These are phyloP conservation scores for Macroventuria anomochaeta DNA, from an alignment of 2,329 filamentous ascomycete species.

Conservation along the genomic window DNA sequence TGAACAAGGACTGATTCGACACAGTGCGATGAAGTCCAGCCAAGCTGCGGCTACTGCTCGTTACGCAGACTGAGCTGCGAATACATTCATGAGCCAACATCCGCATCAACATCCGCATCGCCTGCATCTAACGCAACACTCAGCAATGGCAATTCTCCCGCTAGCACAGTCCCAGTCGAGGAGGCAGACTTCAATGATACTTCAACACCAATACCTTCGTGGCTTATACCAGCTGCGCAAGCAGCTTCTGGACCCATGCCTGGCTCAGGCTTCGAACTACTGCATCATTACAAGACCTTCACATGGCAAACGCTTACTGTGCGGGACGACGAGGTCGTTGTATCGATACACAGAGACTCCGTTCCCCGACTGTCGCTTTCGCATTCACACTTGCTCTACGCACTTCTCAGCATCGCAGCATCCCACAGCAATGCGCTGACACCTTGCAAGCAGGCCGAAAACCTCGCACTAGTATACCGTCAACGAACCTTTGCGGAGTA, in stretches of 20 bases:
- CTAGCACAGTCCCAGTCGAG: neutral
- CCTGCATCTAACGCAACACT: neutral
- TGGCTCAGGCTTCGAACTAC: constrained; percentile 26
- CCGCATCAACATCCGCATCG: constrained; percentile 9
- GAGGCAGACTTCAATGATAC: constrained; percentile 24
- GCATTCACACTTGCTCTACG: constrained; percentile 33
- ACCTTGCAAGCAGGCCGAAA: constrained; percentile 21
- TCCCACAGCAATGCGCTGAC: constrained; percentile 25
- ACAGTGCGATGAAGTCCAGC: constrained; percentile 42
- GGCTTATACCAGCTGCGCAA: constrained; percentile 26
- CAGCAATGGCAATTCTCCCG: neutral
- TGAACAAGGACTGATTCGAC: constrained; percentile 4
- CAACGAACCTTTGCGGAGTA: constrained; percentile 38
- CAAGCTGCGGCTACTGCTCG: constrained; percentile 37
- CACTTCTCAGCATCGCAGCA: constrained; percentile 39
- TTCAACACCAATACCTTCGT: constrained; percentile 10
- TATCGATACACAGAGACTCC: constrained; percentile 30
- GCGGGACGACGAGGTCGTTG: constrained; percentile 24
- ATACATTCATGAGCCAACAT: constrained; percentile 26
- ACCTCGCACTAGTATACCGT: constrained; percentile 31
- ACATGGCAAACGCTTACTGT: constrained; percentile 36
- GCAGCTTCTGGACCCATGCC: constrained; percentile 33
- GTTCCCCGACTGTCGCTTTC: constrained; percentile 33
- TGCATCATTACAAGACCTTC: constrained; percentile 35
- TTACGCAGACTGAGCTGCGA: constrained; percentile 33